Evolutionary conservation across 2,329 filamentous ascomycete species (phyloP).

Genomic region (Calonectria pseudoturangicola): DNA sequence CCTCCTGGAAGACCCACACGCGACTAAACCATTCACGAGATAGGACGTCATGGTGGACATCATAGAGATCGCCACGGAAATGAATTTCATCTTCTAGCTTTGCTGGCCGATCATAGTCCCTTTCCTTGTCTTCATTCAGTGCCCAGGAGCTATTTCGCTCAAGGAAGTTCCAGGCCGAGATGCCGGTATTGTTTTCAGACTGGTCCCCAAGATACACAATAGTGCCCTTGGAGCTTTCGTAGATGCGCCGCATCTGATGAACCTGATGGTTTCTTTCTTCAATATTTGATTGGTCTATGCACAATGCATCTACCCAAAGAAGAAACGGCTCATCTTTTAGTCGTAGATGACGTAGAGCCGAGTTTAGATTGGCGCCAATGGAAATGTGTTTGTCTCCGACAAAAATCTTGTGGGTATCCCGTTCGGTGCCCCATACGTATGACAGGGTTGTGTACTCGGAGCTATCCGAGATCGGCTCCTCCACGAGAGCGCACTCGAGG

Average conservation of each 20-base stretch:
- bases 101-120: background rate
- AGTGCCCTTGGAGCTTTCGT: background rate
- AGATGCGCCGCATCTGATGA: background rate
- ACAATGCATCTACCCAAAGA: background rate
- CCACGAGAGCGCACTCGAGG: background rate
- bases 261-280: background rate
- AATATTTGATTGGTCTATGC: background rate
- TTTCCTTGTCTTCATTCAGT: background rate
- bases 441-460: background rate
- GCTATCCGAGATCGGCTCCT: background rate
- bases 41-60: background rate
- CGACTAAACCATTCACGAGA: background rate
- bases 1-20: background rate
- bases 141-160: background rate
- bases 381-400: background rate
- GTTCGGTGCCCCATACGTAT: background rate
- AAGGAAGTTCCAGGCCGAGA: background rate
- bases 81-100: background rate
- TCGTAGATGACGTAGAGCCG: background rate
- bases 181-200: background rate
- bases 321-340: background rate
- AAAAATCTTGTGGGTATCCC: conserved; percentile 1
- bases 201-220: background rate
- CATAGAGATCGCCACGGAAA: background rate
- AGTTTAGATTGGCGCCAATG: background rate